Conservation (phyloP, 2,329 filamentous ascomycete species). For the Neophaeococcomyces mojaviensis region DNA sequence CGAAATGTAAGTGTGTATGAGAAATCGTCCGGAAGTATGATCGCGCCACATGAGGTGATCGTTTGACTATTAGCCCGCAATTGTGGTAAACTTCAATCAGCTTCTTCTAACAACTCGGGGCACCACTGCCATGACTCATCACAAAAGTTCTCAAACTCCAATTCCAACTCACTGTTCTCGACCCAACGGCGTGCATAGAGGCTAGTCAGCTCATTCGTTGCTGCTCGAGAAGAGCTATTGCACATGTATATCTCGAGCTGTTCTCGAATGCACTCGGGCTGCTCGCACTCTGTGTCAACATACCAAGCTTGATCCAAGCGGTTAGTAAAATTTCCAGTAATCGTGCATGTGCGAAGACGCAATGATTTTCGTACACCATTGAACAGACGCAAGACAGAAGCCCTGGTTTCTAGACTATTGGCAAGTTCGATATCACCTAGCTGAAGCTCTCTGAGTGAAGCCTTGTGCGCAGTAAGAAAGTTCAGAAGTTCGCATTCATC, state of each 20-base stretch:
- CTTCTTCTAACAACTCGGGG: background rate
- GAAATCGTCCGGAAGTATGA: too few species aligned
- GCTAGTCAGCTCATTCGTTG: too few species aligned
- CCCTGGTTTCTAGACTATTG: background rate
- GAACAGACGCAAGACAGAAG: slow-evolving; percentile 1
- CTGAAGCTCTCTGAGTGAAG: background rate
- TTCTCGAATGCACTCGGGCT: slow-evolving; percentile 1
- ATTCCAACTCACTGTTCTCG: background rate
- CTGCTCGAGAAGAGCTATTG: background rate
- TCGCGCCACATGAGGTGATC: too few species aligned
- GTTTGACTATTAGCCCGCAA: too few species aligned
- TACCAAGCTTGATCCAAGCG: slow-evolving; percentile 7
- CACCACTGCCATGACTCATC: slow-evolving; percentile 5
- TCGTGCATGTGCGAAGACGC: background rate
- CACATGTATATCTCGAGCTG: slow-evolving; percentile 2
- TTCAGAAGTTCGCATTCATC: background rate
- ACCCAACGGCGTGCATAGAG: background rate
- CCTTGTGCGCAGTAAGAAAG: background rate
- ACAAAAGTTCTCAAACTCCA: background rate
- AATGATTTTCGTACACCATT: background rate
- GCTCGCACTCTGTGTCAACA: slow-evolving; percentile 2
- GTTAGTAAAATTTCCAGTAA: slow-evolving; percentile 9
- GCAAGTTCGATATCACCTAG: slow-evolving; percentile 6
- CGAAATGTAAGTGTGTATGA: too few species aligned
- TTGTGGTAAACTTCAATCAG: too few species aligned